Evolutionary conservation across 2,329 filamentous ascomycete genomes (phyloP), one percentile per base, ranked within the genome.

Genomic region (Dothistroma septosporum): DNA sequence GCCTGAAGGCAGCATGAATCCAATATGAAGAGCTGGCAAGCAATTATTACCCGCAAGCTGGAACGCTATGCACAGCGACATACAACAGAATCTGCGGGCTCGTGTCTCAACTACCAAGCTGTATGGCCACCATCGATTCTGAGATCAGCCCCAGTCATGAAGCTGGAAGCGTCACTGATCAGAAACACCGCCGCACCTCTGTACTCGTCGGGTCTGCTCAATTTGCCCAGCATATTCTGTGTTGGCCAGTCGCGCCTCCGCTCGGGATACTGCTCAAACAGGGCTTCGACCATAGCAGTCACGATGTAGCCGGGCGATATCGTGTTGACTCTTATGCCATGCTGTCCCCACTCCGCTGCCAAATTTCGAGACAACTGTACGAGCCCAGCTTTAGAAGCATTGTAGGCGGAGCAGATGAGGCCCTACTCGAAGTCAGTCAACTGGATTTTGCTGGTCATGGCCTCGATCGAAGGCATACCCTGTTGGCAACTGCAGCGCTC

Each of bases 221-320:
- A 62, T 64, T 74, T 71, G 24, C 75, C 86, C 57, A 96, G 80
- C 91, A 96, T 94, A 76, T 95, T 96, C 76, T 93, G 87, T 68
- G 83, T 87, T 16, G 89, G 85, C 92, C 92, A 96, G 62, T 87
- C 83, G n/a, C 72, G 70, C 59, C 69, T 73, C 33, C 78, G 80
- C 69, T 92, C 89, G 0, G 91, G 91, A 66, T 85, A 89, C 64
- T 88, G 82, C 65, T 86, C 82, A 70, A 96, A 94, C 33, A 96
- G 83, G 60, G 85, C 83, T 72, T 90, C 85, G 1, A 93, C 90
- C 92, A 96, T 96, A 22, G 88, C 85, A 1, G 89, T 92, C 22
- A 89, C 83, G 70, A 92, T 91, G 73, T 92, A 91, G 44, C 90
- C 90, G 0, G 90, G 89, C 21, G 87, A 91, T 64, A 94, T 84